Evolutionary conservation across 1,139 yeast genomes (phyloP), one percentile per base, ranked within the genome.

Genomic region (Geotrichum citri-aurantii): DNA sequence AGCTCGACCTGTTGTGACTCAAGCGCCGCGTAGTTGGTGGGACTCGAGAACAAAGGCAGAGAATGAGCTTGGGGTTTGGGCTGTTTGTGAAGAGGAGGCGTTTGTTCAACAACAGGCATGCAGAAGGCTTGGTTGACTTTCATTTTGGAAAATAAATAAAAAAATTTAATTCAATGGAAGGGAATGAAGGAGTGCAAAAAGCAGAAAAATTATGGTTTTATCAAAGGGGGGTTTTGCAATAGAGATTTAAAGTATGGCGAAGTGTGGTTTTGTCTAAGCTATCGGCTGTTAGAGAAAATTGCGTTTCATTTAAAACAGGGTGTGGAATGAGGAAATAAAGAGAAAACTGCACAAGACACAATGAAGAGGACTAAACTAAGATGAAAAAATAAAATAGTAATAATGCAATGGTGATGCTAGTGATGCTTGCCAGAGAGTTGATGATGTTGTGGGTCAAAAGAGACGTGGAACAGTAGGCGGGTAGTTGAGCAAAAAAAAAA

Each of bases 1-100:
- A 37, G 33, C 29, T 57, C 59, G 29, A 57, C 56, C 10, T 33
- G 48, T 47, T 40, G 54, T 3, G 62, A 57, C 48, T 57, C 59
- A 8, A 48, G 51, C 5, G n/a, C 19, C 49, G 52, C 56, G 26
- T 42, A 27, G 31, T 37, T 44, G 10, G 49, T 17, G 8, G 33
- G 27, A 5, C 17, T n/a, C 3, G 33, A 12, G 27, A n/a, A n/a
- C 17, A 26, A 24, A 26, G 51, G 33, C 51, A 3, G 31, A 5
- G 14, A 1, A n/a, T 17, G 29, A 12, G 8, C 2, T 12, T 14
- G 10, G 12, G 46, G 27, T 19, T 21, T 27, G 3, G 47, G 48
- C 37, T 44, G 56, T 10, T 19, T n/a, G 27, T n/a, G 17, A 3
- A 46, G 24, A 29, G 37, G 17, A 7, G 56, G 56, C 2, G 56